Evolutionary conservation across 371 early-diverging fungal genomes (phyloP), one percentile per base, ranked within the genome.

Genomic region (Batrachochytrium dendrobatidis): DNA sequence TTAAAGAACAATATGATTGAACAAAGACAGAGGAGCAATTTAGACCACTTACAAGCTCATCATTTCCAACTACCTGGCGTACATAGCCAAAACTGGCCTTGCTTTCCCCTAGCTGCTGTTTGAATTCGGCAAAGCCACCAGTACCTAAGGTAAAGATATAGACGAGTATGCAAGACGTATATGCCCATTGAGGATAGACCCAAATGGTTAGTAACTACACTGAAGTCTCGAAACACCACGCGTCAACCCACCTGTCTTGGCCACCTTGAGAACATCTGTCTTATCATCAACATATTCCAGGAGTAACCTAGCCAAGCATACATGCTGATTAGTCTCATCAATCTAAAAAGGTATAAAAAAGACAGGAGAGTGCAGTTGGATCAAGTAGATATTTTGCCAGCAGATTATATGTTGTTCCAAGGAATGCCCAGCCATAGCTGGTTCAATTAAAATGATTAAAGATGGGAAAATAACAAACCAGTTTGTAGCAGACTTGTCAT

Each of bases 11-110:
- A n/a, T n/a, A n/a, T 39, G 39, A 12, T 39, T 39, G 39, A 15
- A n/a, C 39, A 39, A 39, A n/a, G n/a, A 15, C 15, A 12, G 39
- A n/a, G 39, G 39, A 12, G 39, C 15, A 12, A n/a, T 15, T 12
- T 39, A 15, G 39, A 8, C 20, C 7, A 45, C 44, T 35, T 63
- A 68, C 68, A 68, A 87, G 83, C 80, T 87, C 88, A 65, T 91
- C 91, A 68, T 92, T 92, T 39, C 87, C 86, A 67, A 90, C 81
- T 34, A 82, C 73, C 67, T 89, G 76, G 26, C 81, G 77, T 56
- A 90, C 63, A 63, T 87, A 92, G 7, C 89, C 92, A 70, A 87
- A 92, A 10, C 83, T 86, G 30, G 90, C 88, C 44, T 84, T 73
- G 53, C 88, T 82, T 25, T 75, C 73, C 46, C 83, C 80, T 29